Evolutionary conservation across 257 asterid species (phyloP), one percentile per base, ranked within the genome.

Genomic region (Forsythia suspensa): DNA sequence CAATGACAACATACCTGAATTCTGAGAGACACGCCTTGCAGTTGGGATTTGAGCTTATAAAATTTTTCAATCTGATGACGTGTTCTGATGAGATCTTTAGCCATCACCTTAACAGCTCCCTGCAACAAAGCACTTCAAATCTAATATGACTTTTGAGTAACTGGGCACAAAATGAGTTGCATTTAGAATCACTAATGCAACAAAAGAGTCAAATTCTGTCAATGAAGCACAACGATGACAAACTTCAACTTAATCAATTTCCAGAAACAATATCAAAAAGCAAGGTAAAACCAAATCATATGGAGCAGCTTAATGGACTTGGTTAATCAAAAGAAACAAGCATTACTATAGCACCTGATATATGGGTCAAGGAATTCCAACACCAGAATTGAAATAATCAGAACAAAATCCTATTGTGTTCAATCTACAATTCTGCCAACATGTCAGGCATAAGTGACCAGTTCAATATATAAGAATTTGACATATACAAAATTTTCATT

Each of bases 81-180:
- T 75, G 98, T 95, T 87, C 98, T 92, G 85, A 95, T 92, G 70
- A 95, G 98, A 88, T 95, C 98, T 87, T 95, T 95, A 43, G 98
- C 98, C 98, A 95, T 95, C 85, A 95, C 98, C 88, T 89, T 92
- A 76, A 92, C 98, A 82, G 98, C 98, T 81, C 98, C 98, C 98
- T 95, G 85, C 20, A 73, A 86, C 74, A 73, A 71, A 83, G 71
- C 57, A 75, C 52, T 52, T 69, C 65, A 76, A 78, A 84, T 88
- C 82, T 86, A 77, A 24, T 69, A 67, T 0, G 68, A 24, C 68
- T 44, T 29, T 51, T 40, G 74, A 76, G 82, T 16, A 52, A 79
- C 40, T 46, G 79, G 29, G 39, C 55, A 66, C 12, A 39, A 72
- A 61, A 77, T 13, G 65, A 75, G 13, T 72, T 39, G 67, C 42